Evolutionary conservation across 2,329 filamentous ascomycete species (phyloP).

Genomic region (Ceratocystis harringtonii): DNA sequence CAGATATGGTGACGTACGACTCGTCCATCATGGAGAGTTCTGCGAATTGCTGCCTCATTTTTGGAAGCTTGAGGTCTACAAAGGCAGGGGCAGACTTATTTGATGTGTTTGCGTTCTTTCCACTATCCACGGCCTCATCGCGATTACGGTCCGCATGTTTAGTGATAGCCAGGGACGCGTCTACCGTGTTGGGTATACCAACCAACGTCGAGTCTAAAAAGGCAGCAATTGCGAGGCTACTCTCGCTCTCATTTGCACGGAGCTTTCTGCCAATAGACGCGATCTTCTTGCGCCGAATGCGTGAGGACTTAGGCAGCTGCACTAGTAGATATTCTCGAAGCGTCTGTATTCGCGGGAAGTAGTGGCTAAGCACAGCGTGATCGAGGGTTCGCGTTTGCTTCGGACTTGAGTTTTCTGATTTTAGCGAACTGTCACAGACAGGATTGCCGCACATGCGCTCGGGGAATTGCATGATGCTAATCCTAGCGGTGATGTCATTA

Average conservation of each 20-base stretch:
- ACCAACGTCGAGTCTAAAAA: conserved; percentile 18
- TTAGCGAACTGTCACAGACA: background rate
- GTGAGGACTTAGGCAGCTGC: conserved; percentile 52
- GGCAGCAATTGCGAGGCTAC: conserved; percentile 16
- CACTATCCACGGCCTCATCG: background rate
- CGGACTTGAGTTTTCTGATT: background rate
- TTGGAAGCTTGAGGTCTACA: background rate
- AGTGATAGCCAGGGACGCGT: background rate
- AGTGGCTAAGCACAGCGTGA: conserved; percentile 22
- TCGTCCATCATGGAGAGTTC: conserved; percentile 29
- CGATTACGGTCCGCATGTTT: background rate
- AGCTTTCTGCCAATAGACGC: conserved; percentile 30
- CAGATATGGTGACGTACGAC: conserved; percentile 38
- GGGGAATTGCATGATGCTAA: background rate
- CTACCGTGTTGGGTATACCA: conserved; percentile 2
- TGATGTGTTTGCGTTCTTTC: background rate
- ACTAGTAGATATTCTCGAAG: conserved; percentile 56
- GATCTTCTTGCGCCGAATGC: conserved; percentile 43
- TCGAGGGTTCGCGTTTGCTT: background rate
- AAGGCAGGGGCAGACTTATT: background rate
- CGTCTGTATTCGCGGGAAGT: conserved; percentile 50
- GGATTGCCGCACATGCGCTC: background rate
- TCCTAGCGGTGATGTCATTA: background rate
- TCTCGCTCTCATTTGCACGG: conserved; percentile 18
- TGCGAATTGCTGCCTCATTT: background rate